These are phyloP conservation scores for Pleurotus platypus DNA, from an alignment of 768 basidiomycete genomes.

Conservation along the genomic window DNA sequence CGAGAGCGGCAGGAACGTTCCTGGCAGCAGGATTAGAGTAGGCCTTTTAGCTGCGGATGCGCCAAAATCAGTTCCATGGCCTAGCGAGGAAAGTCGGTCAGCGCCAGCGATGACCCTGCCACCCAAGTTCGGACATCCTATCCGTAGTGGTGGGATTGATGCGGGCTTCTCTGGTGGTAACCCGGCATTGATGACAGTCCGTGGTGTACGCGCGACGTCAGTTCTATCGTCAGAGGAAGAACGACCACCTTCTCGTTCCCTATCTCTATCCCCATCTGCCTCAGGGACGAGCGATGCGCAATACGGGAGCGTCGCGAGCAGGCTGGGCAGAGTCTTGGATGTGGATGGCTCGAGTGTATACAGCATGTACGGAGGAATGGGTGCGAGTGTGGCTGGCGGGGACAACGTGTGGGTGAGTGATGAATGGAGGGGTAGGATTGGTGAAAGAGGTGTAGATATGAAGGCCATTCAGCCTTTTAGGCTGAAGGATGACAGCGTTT, in stretches of 20 bases:
- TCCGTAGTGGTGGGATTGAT: not conserved
- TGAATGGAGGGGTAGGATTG: not conserved
- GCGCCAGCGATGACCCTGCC: slow-evolving; percentile 6
- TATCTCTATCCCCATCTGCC: slow-evolving; percentile 16
- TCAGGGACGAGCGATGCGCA: slow-evolving; percentile 7
- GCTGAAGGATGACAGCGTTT: not conserved
- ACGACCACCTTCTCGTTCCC: slow-evolving; percentile 24
- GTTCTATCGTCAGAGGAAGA: slow-evolving; percentile 20
- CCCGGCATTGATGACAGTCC: slow-evolving; percentile 3
- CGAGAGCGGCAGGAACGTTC: not conserved
- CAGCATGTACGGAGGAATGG: not conserved
- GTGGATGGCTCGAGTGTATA: slow-evolving; percentile 3
- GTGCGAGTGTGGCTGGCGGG: not conserved
- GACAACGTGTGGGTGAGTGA: not conserved
- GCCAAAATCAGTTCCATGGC: not conserved
- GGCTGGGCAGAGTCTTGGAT: slow-evolving; percentile 16
- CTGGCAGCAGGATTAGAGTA: no score
- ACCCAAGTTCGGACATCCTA: not conserved
- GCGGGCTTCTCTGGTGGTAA: not conserved
- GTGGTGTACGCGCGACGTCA: slow-evolving; percentile 5
- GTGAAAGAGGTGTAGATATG: not conserved
- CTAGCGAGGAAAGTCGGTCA: slow-evolving; percentile 3
- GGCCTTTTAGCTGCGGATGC: not conserved
- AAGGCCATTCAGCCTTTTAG: not conserved
- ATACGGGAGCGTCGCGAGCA: slow-evolving; percentile 20